A percentile compares a stretch with the other conserved stretches of the same genome.
Evolutionary conservation across 768 basidiomycete genomes (phyloP).

Genomic region (Amanita muscaria): DNA sequence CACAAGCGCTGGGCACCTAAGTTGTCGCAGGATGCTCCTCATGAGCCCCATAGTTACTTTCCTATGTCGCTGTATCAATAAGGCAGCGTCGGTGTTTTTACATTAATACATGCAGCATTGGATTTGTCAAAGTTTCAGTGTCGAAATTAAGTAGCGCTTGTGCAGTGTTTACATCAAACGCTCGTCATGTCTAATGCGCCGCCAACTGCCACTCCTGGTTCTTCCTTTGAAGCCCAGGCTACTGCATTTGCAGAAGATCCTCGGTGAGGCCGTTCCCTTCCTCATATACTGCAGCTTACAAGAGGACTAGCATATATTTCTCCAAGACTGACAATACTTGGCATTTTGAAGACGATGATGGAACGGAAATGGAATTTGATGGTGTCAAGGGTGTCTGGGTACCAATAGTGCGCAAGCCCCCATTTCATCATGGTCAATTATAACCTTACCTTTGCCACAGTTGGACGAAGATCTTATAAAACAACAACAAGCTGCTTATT

Average conservation of each 20-base stretch:
- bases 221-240: constrained; percentile 47
- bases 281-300: constrained; percentile 14
- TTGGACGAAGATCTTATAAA: constrained; percentile 81
- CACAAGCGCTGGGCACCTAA: constrained; percentile 70
- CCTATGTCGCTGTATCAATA: constrained; percentile 63
- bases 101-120: no score
- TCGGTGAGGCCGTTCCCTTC: constrained; percentile 27
- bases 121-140: no score
- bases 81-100: no score
- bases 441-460: constrained; percentile 31
- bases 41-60: constrained; percentile 75
- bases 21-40: constrained; percentile 69
- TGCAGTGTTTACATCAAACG: not conserved
- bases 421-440: not conserved
- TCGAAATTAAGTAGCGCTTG: no score
- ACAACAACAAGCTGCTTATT: constrained; percentile 93
- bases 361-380: constrained; percentile 88
- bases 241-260: constrained; percentile 75
- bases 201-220: constrained; percentile 42
- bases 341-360: constrained; percentile 86
- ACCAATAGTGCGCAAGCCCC: constrained; percentile 56
- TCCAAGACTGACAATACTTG: constrained; percentile 69
- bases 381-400: constrained; percentile 69
- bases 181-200: constrained; percentile 41
- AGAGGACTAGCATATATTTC: constrained; percentile 56